These are phyloP conservation scores for Plectranthus barbatus DNA, from an alignment of 257 asterid species.

Conservation along the genomic window DNA sequence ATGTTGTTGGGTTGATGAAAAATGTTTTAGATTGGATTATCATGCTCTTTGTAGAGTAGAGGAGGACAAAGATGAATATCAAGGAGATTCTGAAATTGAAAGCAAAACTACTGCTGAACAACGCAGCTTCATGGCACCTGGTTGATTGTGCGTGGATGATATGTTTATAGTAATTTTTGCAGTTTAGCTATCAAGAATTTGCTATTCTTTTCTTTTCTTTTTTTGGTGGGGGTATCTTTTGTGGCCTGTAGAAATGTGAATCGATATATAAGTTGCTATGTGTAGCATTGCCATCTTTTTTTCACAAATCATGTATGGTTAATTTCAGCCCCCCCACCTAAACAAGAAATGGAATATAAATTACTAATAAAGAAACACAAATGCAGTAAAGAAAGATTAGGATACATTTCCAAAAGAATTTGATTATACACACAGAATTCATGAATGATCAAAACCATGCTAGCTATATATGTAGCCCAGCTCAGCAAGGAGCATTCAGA, in stretches of 20 bases:
- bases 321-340: not conserved
- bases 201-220: not conserved
- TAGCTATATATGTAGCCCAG: not conserved
- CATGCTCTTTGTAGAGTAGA: too few relatives aligned
- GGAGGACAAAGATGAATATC: too few relatives aligned
- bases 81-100: too few relatives aligned
- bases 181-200: not conserved
- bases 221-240: not conserved
- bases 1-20: not conserved
- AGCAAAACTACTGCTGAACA: too few relatives aligned
- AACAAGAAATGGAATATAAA: not conserved
- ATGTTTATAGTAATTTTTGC: constrained; percentile 5
- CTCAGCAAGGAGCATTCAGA: not conserved
- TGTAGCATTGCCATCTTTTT: too few relatives aligned
- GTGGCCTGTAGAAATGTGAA: not conserved
- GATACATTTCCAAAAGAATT: not conserved
- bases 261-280: too few relatives aligned
- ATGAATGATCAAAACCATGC: not conserved
- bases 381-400: not conserved
- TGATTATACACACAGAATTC: not conserved
- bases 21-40: not conserved
- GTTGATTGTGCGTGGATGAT: not conserved
- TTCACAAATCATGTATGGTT: too few relatives aligned
- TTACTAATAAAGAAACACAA: not conserved
- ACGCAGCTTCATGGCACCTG: not conserved